Percentiles rank a stretch among this genome's conserved stretches.
These are phyloP conservation scores for Trichoderma virens DNA, from an alignment of 495 filamentous ascomycete genomes.

Conservation along the genomic window DNA sequence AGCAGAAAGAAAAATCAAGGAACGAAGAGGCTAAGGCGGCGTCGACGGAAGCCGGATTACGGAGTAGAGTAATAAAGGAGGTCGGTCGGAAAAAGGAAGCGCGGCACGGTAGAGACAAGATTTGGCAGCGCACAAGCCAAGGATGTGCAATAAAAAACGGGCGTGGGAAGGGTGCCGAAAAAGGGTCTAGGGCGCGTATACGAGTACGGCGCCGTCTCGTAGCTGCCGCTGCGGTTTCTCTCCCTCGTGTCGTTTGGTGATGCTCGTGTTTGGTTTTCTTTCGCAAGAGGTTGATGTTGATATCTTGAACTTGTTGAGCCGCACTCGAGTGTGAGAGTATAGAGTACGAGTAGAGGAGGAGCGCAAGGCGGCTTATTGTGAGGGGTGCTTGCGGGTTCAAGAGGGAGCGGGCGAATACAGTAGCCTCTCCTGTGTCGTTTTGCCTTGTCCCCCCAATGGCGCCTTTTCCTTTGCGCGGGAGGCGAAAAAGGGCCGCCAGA, in stretches of 20 bases:
- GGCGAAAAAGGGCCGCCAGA: background rate
- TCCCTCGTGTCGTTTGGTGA: background rate
- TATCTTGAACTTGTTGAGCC: background rate
- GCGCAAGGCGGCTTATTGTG: background rate
- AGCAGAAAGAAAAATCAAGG: background rate
- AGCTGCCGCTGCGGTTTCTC: background rate
- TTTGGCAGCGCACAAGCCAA: conserved; percentile 8
- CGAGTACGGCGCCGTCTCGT: background rate
- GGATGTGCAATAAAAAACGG: conserved; percentile 2
- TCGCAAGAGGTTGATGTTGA: background rate
- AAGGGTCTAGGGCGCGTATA: conserved; percentile 9
- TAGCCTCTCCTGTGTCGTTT: background rate
- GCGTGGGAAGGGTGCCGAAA: background rate
- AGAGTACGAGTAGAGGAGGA: background rate
- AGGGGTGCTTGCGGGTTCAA: background rate
- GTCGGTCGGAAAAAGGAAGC: conserved; percentile 8
- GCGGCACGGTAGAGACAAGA: background rate
- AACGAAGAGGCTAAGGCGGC: background rate
- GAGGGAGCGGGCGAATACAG: background rate
- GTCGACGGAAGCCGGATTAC: conserved; percentile 2
- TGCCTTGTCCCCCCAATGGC: background rate
- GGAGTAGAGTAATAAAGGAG: background rate
- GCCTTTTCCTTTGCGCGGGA: conserved; percentile 1
- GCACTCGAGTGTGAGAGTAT: background rate
- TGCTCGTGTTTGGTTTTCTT: background rate